Evolutionary conservation across 768 basidiomycete species (phyloP), one percentile per base, ranked within the genome.

Genomic region (Pleurotus tuoliensis): DNA sequence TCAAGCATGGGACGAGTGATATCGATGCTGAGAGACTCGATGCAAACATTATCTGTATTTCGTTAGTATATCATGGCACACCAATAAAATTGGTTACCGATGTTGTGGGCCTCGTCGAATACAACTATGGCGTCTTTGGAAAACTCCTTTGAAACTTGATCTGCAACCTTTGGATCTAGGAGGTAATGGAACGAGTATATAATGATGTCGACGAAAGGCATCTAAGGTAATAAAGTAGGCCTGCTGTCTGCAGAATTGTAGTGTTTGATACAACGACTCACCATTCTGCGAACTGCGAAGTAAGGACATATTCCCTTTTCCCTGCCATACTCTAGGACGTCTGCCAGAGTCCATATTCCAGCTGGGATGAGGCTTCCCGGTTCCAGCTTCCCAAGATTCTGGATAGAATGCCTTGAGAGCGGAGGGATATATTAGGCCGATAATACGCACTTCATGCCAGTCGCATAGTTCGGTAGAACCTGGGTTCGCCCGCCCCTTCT

Each of bases 141-240:
- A 74, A 99, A 79, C 69, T 99, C 97, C 66, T 93, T 95, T 2
- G 97, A 98, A 12, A 99, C 97, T 73, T 98, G 95, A 63, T 98
- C 97, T 0, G 97, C 97, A 41, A 99, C 95, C 72, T 99, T 99
- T 2, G 97, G 97, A 73, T 99, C 97, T 27, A 99, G 82, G 27
- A 99, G 79, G 69, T 99, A 99, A 70, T 99, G 97, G 72, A 98
- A 99, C 16, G 97, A 99, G 68, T 98, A 99, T 71, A 99, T 98
- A 71, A 99, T 86, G 63, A 98, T 80, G 68, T 97, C 92, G 38
- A 91, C 92, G 70, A 95, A 96, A 0, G 93, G 88, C 84, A 99
- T 89, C 96, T 98, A 34, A 34, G 30, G 30, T 34, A 34, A 34
- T 34, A 3, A 9, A 34, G 30, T 34, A 34, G 9, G 30, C 11